phyloP scores from a whole-genome alignment of 257 asterid genomes.

The Solanum lignicaule region DNA sequence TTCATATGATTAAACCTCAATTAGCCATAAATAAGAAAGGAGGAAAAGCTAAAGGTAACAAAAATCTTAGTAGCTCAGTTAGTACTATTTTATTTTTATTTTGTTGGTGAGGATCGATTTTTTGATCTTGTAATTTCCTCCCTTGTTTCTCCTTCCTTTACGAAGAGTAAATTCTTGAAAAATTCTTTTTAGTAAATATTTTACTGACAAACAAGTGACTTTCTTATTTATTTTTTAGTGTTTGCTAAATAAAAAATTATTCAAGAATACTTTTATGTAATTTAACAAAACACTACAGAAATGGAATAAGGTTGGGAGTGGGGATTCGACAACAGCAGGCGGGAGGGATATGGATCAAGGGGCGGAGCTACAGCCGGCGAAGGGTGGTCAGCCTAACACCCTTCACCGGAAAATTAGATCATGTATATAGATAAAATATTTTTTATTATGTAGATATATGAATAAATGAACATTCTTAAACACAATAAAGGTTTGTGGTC shows the following conservation, averaged over 20 bases:
- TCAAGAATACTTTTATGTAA: background rate
- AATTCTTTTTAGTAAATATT: background rate
- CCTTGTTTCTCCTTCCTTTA: background rate
- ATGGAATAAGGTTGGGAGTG: background rate
- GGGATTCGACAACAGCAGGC: background rate
- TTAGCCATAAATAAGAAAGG: background rate
- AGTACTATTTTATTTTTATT: background rate
- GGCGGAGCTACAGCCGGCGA: background rate
- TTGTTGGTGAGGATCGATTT: background rate
- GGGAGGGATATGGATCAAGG: background rate
- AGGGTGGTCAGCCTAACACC: too few relatives aligned
- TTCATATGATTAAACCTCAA: background rate
- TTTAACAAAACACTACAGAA: background rate
- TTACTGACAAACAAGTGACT: background rate
- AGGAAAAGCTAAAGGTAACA: background rate
- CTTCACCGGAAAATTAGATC: too few relatives aligned
- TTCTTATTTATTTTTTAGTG: background rate
- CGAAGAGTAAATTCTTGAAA: background rate
- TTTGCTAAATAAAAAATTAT: background rate
- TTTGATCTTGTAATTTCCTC: background rate
- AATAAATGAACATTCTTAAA: too few relatives aligned
- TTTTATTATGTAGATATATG: too few relatives aligned
- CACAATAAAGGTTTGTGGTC: too few relatives aligned
- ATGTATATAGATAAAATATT: too few relatives aligned
- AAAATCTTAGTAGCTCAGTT: background rate